Conservation (phyloP, 179 eudicot species). For the Beta macrorhiza region DNA sequence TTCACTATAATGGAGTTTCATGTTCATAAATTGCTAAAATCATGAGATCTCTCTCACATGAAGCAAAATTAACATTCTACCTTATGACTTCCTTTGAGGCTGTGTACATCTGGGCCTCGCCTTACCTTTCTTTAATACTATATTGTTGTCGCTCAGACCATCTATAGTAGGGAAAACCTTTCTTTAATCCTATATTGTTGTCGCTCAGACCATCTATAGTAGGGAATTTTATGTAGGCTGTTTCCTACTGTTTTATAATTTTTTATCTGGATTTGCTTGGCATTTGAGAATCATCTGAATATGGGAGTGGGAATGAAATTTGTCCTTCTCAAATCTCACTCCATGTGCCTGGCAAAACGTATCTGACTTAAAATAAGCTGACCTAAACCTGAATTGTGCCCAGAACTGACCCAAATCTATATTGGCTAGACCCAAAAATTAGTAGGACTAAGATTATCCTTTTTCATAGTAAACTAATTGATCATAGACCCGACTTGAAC, state of each 20-base stretch:
- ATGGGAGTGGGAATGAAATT: neutral
- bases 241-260: neutral
- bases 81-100: neutral
- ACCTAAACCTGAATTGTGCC: neutral
- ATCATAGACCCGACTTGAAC: no score
- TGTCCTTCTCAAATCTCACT: neutral
- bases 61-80: neutral
- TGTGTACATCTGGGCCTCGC: neutral
- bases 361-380: neutral
- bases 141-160: neutral
- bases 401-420: neutral
- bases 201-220: neutral
- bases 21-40: neutral
- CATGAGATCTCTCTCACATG: neutral
- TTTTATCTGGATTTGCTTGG: neutral
- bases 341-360: neutral
- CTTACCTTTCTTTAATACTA: neutral
- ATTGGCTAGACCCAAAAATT: neutral
- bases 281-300: neutral
- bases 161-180: no score
- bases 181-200: neutral
- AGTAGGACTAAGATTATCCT: neutral
- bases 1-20: conserved; percentile 7
- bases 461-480: neutral
- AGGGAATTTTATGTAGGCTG: no score